phyloP scores from a whole-genome alignment of 208 protist species.

The Endotrypanum monterogeii region DNA sequence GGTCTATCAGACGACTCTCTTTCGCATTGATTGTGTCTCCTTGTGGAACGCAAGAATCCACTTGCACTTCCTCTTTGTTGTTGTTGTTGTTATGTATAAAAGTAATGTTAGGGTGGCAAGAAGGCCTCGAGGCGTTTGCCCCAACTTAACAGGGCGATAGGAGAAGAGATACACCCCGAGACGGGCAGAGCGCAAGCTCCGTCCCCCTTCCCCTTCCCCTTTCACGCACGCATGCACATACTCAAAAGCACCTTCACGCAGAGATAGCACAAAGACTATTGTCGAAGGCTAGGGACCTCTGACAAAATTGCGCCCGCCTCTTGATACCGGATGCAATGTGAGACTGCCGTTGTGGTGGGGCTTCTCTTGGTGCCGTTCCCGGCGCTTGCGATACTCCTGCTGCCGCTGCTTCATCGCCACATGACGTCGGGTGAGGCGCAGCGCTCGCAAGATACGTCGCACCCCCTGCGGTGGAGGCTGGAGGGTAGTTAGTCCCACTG shows the following conservation, averaged over 20 bases:
- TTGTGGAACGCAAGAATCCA: no score
- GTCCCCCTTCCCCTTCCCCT: no score
- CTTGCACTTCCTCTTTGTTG: no score
- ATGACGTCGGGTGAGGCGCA: constrained; percentile 30
- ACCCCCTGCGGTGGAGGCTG: constrained; percentile 9
- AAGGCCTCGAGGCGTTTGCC: background rate
- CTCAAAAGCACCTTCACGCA: no score
- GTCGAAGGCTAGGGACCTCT: background rate
- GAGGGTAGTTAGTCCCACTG: constrained; percentile 24
- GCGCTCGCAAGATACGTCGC: constrained; percentile 40
- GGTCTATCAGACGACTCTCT: background rate
- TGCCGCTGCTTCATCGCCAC: constrained; percentile 6
- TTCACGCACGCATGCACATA: background rate
- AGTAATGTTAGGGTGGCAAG: no score
- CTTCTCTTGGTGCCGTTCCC: background rate
- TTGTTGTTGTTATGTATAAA: no score
- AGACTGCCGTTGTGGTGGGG: background rate
- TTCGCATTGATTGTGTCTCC: background rate
- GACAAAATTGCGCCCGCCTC: background rate
- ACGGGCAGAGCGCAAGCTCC: no score
- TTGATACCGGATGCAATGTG: background rate
- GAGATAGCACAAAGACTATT: background rate
- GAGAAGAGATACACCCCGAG: background rate
- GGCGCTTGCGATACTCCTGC: constrained; percentile 11
- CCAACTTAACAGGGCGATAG: background rate